phyloP scores from a whole-genome alignment of 192 early-diverging fungal species.

The Entrophospora sp. region DNA sequence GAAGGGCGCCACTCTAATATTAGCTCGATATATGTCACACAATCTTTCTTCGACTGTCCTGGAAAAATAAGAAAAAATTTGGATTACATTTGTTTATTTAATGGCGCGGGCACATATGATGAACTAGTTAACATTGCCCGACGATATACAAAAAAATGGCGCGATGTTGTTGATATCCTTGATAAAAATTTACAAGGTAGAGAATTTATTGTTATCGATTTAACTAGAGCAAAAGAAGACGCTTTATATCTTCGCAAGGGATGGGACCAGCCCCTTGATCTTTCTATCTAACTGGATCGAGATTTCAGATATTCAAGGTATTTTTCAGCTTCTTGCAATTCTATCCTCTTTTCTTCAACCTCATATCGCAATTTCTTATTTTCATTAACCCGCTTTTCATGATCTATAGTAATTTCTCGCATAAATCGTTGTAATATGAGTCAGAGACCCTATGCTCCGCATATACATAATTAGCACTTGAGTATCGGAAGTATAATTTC shows the following conservation, averaged over 20 bases:
- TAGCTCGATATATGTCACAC: constrained; percentile 11
- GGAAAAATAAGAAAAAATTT: not conserved
- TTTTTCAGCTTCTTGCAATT: too few species aligned
- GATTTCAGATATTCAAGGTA: too few species aligned
- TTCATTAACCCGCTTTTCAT: too few species aligned
- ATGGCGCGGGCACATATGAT: not conserved
- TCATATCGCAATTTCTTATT: too few species aligned
- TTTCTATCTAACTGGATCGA: too few species aligned
- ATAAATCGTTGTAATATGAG: too few species aligned
- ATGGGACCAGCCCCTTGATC: not conserved
- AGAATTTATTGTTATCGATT: constrained; percentile 16
- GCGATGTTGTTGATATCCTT: constrained; percentile 7
- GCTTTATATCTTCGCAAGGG: not conserved
- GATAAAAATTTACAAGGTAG: constrained; percentile 12
- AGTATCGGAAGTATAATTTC: too few species aligned
- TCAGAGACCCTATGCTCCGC: too few species aligned
- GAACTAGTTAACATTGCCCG: constrained; percentile 10
- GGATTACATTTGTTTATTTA: not conserved
- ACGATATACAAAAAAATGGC: constrained; percentile 17
- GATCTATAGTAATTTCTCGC: too few species aligned
- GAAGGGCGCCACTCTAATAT: constrained; percentile 12
- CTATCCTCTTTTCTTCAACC: too few species aligned
- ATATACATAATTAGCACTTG: too few species aligned
- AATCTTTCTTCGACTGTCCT: not conserved
- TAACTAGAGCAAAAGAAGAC: constrained; percentile 14